Base-by-base conservation (phyloP, 176 grass and related monocot genomes). In the Pharus latifolius region DNA sequence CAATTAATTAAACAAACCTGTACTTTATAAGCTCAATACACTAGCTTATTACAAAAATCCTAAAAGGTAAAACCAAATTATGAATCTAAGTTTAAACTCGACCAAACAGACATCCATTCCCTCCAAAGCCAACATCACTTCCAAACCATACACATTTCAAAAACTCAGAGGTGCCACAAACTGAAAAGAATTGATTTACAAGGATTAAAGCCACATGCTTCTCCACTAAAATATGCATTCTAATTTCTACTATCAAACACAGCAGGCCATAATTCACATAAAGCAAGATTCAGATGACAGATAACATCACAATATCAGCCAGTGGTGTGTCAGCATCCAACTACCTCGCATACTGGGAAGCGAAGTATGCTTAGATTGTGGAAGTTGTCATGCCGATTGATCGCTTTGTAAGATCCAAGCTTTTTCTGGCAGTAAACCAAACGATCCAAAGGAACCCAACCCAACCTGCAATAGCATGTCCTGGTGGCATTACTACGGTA, bases 401-500 rank as follows among this genome's bases (percentile, higher is more conserved):
- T 75, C 69, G 52, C 18, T 78, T 78, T 3, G 69, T 60, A 34
- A 92, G 43, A 45, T 58, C 33, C 48, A 92, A 2, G 55, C 77
- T 89, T 79, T 87, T 87, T 54, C 67, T 87, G 6, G 37, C 62
- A 12, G 38, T 61, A 70, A 82, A 74, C 80, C 83, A 92, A 55
- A 79, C 18, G 24, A 90, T 33, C 74, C 80, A 92, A 47, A 97
- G 80, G 57, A 97, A 87, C 17, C 78, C 86, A 48, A 57, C 70
- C 94, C 89, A 92, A 28, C 89, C 94, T 92, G 67, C 56, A 84
- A 55, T 13, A 23, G 19, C 28, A 65, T 31, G 40, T 49, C 13
- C 2, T 63, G 10, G 60, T 1, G 8, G 14, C 15, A 16, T 38
- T 30, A 17, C 2, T 29, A 23, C 5, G 18, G 28, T 5, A 31